Evolutionary conservation across 441 rosid species (phyloP).

Genomic region (Eruca vesicaria): DNA sequence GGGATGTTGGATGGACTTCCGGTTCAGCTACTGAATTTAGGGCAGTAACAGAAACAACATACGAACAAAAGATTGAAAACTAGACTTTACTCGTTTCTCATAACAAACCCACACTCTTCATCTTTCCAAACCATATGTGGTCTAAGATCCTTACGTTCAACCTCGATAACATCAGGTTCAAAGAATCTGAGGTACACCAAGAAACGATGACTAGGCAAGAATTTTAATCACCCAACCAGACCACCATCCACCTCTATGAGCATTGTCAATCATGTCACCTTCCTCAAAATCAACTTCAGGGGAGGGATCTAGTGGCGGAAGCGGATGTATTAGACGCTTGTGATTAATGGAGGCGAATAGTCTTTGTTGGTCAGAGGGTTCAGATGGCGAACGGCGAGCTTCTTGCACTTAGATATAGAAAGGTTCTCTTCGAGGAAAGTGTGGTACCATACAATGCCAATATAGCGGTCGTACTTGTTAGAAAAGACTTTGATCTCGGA

Average conservation of each 20-base stretch:
- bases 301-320: conserved; percentile 34
- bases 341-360: conserved; percentile 20
- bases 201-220: conserved; percentile 20
- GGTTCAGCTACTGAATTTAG: too few relatives aligned
- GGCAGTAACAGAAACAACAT: too few relatives aligned
- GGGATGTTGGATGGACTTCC: too few relatives aligned
- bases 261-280: conserved; percentile 43
- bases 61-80: neutral
- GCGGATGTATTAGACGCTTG: conserved; percentile 35
- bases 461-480: conserved; percentile 27
- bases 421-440: conserved; percentile 38
- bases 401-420: conserved; percentile 41
- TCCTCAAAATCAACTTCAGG: conserved; percentile 31
- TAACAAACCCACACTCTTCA: conserved; percentile 49
- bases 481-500: conserved; percentile 38
- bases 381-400: conserved; percentile 39
- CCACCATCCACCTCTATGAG: conserved; percentile 47
- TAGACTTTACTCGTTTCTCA: conserved; percentile 27
- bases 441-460: conserved; percentile 39
- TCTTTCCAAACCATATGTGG: conserved; percentile 42
- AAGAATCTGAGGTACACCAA: conserved; percentile 37
- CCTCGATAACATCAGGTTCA: conserved; percentile 36
- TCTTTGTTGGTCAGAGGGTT: conserved; percentile 32
- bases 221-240: conserved; percentile 40
- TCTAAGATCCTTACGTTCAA: conserved; percentile 37